Evolutionary conservation across 169 alveolate genomes (phyloP).

Genomic region (Eimeria nieschulzi): DNA sequence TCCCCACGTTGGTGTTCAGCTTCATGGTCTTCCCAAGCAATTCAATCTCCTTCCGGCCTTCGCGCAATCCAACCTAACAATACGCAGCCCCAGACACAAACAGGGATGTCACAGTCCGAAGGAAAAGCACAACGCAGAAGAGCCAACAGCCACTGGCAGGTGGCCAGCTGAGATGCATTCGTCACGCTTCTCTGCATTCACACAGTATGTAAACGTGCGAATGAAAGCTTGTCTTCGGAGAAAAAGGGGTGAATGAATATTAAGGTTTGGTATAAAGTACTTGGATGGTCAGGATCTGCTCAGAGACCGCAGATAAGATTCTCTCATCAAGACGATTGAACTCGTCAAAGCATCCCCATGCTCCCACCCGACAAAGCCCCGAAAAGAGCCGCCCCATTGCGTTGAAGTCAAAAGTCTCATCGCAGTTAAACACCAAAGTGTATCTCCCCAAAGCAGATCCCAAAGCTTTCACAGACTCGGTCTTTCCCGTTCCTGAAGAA

Average conservation of each 20-base stretch:
- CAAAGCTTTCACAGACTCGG: conserved; percentile 98
- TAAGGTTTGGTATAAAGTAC: neutral
- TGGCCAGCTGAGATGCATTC: neutral
- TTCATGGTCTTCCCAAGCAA: conserved; percentile 82
- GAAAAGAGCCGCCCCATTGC: conserved; percentile 97
- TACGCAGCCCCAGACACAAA: neutral
- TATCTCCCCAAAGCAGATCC: conserved; percentile 96
- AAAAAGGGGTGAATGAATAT: too few species aligned
- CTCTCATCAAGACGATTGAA: conserved; percentile 95
- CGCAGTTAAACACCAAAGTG: conserved; percentile 98
- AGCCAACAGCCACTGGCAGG: too few species aligned
- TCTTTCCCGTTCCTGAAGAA: conserved; percentile 97
- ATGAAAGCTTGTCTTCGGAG: too few species aligned
- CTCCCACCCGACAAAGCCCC: conserved; percentile 95
- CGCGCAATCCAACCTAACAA: conserved; percentile 59
- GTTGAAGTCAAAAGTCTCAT: conserved; percentile 97
- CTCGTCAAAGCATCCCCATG: conserved; percentile 99
- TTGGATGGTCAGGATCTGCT: conserved; percentile 90
- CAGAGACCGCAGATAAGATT: conserved; percentile 93
- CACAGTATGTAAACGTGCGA: neutral
- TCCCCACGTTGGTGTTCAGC: conserved; percentile 93
- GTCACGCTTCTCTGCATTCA: neutral
- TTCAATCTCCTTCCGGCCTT: conserved; percentile 62
- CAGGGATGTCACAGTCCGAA: too few species aligned
- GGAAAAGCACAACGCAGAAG: too few species aligned